These are phyloP conservation scores for Styphnolobium japonicum DNA, from an alignment of 306 rosid genomes.

Conservation along the genomic window DNA sequence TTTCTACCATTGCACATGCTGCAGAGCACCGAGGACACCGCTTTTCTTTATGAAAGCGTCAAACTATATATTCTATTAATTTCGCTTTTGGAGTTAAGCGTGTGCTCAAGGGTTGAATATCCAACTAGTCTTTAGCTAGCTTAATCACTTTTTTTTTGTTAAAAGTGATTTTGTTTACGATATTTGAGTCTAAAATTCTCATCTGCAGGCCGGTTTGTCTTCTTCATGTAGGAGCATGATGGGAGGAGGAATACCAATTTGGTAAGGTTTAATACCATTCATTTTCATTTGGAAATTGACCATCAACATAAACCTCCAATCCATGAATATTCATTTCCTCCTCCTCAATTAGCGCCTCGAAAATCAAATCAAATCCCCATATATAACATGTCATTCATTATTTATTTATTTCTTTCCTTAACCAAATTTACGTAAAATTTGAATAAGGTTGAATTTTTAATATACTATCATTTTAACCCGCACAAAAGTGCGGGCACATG, in stretches of 20 bases:
- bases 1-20: neutral
- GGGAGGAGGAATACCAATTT: neutral
- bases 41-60: neutral
- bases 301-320: neutral
- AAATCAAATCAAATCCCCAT: neutral
- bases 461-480: too few relatives aligned
- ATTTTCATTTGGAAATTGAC: neutral
- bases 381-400: neutral
- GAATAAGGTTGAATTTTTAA: too few relatives aligned
- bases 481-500: too few relatives aligned
- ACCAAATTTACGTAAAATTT: too few relatives aligned
- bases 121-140: neutral
- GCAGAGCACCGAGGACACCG: neutral
- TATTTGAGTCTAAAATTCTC: slow-evolving; percentile 5
- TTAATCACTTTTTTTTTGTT: neutral
- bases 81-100: slow-evolving; percentile 3
- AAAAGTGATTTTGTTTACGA: neutral
- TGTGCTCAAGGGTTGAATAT: slow-evolving; percentile 30
- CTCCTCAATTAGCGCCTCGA: slow-evolving; percentile 17
- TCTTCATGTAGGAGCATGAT: neutral
- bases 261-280: neutral
- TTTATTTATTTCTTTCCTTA: neutral
- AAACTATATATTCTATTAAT: neutral
- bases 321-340: neutral
- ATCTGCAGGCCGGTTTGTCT: slow-evolving; percentile 19